Percentiles rank a stretch among this genome's conserved stretches.
Conservation (phyloP, 2,329 filamentous ascomycete species). For the Fusarium austroafricanum region DNA sequence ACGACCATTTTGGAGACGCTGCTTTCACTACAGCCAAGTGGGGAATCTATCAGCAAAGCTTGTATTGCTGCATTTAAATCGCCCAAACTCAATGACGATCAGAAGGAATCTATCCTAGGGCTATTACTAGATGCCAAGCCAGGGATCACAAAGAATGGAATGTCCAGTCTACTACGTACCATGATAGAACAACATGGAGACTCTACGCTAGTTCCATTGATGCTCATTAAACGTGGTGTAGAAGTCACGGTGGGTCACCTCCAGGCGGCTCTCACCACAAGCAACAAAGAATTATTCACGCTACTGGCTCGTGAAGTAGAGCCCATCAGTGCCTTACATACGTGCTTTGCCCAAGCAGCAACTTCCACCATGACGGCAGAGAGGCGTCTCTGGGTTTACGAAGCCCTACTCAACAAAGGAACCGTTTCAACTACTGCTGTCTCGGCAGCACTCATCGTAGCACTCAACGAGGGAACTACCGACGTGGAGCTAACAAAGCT, state of each 20-base stretch:
- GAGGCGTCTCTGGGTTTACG: neutral
- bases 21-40: neutral
- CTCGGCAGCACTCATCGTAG: neutral
- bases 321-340: neutral
- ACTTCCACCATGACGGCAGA: neutral
- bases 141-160: neutral
- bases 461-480: neutral
- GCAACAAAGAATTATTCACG: neutral
- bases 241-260: neutral
- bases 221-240: neutral
- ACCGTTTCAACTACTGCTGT: neutral
- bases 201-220: neutral
- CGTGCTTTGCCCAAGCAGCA: neutral
- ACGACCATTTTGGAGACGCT: neutral
- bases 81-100: neutral
- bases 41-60: neutral
- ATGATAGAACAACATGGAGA: neutral
- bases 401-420: neutral
- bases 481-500: neutral
- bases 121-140: neutral
- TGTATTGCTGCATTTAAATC: neutral
- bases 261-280: neutral
- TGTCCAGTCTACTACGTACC: neutral
- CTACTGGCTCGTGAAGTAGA: neutral
- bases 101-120: neutral